Evolutionary conservation across 768 basidiomycete species (phyloP).

Genomic region (Cystofilobasidium capitatum): DNA sequence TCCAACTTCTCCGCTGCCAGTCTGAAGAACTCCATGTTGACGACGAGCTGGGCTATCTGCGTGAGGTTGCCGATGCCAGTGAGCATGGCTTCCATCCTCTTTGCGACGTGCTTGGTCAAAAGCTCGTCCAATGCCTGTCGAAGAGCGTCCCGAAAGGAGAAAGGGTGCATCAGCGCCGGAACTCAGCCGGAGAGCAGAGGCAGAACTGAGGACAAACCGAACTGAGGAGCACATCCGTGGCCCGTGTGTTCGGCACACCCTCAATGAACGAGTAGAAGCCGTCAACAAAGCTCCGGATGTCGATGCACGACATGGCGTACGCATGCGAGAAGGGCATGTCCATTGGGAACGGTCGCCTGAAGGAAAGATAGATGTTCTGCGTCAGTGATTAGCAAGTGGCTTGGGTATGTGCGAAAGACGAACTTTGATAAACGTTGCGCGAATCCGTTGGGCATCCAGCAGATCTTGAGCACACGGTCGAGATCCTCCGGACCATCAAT

Average conservation of each 20-base stretch:
- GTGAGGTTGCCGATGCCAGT: constrained; percentile 66
- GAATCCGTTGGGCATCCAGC: constrained; percentile 61
- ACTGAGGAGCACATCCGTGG: constrained; percentile 61
- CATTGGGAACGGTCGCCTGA: constrained; percentile 56
- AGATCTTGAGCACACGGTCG: constrained; percentile 62
- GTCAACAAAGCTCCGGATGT: constrained; percentile 82
- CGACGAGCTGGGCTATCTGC: constrained; percentile 84
- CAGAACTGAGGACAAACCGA: background rate
- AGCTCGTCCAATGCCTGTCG: constrained; percentile 74
- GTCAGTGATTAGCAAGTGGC: background rate
- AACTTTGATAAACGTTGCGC: background rate
- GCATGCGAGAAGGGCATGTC: constrained; percentile 88
- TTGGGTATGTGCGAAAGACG: background rate
- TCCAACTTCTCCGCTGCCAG: constrained; percentile 75
- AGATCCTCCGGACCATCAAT: constrained; percentile 51
- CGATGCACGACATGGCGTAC: constrained; percentile 86
- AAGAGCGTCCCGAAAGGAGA: background rate
- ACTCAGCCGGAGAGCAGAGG: constrained; percentile 13
- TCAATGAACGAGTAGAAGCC: constrained; percentile 96
- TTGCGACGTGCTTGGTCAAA: constrained; percentile 60
- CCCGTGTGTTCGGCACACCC: constrained; percentile 84
- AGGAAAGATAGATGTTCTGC: background rate
- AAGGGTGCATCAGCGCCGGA: background rate
- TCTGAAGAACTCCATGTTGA: constrained; percentile 86
- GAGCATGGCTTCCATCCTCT: constrained; percentile 64